These are phyloP conservation scores for Sarcodon sp. DNA, from an alignment of 768 basidiomycete genomes.

Conservation along the genomic window DNA sequence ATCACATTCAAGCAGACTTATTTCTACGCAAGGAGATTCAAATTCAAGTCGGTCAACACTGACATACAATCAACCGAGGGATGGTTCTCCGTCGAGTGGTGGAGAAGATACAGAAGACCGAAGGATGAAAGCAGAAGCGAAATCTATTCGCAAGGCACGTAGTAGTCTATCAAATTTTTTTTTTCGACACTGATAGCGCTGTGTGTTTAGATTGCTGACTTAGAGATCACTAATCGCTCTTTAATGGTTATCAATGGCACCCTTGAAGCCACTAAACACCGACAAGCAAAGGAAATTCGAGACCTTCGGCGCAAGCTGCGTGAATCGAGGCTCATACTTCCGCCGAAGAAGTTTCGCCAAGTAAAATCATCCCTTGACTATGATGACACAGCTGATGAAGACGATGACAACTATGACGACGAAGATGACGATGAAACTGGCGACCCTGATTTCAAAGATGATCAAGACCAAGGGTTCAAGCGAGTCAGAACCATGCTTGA, in stretches of 20 bases:
- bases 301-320: conserved; percentile 74
- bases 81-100: conserved; percentile 2
- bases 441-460: conserved; percentile 9
- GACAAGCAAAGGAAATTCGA: conserved; percentile 76
- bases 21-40: too few relatives aligned
- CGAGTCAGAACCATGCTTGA: conserved; percentile 58
- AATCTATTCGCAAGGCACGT: conserved; percentile 76
- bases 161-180: not conserved
- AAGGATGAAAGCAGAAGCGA: conserved; percentile 58
- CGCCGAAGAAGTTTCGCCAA: conserved; percentile 46
- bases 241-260: conserved; percentile 76
- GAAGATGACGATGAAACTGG: conserved; percentile 28
- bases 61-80: conserved; percentile 1
- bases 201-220: conserved; percentile 64
- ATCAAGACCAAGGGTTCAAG: conserved; percentile 44
- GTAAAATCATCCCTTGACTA: conserved; percentile 38
- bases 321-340: conserved; percentile 69
- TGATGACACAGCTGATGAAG: conserved; percentile 26
- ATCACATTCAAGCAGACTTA: too few relatives aligned
- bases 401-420: conserved; percentile 17
- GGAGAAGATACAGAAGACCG: conserved; percentile 24
- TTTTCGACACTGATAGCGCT: not conserved
- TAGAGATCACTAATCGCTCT: conserved; percentile 84
- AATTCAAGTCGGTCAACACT: too few relatives aligned
- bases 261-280: conserved; percentile 68